These are phyloP conservation scores for Scenedesmus sp. DNA, from an alignment of 163 green algal species.

Conservation along the genomic window DNA sequence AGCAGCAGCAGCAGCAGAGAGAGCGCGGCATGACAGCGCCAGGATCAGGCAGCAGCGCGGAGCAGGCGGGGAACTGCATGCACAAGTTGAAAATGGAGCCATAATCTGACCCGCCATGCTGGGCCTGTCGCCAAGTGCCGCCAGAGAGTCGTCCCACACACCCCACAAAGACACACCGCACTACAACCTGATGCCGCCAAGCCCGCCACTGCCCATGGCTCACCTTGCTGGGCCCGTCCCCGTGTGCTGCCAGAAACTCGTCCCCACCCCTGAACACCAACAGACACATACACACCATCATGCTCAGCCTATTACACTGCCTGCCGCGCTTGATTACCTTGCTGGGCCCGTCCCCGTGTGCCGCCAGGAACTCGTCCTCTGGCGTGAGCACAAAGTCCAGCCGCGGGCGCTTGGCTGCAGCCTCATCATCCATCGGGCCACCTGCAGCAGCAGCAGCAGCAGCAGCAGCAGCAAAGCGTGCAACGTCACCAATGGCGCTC, in stretches of 20 bases:
- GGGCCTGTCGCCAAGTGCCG: no score
- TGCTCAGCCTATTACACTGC: no score
- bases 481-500: neutral
- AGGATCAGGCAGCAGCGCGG: no score
- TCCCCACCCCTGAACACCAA: slow-evolving; percentile 49
- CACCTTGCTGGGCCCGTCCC: slow-evolving; percentile 34
- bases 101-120: no score
- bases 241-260: slow-evolving; percentile 83
- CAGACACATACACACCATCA: no score
- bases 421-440: slow-evolving; percentile 65
- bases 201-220: no score
- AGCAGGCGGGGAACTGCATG: no score
- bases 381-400: slow-evolving; percentile 83
- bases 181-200: neutral
- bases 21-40: no score
- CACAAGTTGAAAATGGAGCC: no score
- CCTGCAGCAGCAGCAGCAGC: neutral
- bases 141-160: no score
- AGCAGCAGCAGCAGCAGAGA: no score
- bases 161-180: no score
- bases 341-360: slow-evolving; percentile 60
- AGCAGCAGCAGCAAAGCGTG: slow-evolving; percentile 45
- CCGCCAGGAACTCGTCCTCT: slow-evolving; percentile 90
- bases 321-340: slow-evolving; percentile 44
- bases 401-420: slow-evolving; percentile 78